Percentiles rank a stretch among this genome's conserved stretches.
Evolutionary conservation across 805 yeast genomes (phyloP).

Genomic region (Danielia oregonensis): DNA sequence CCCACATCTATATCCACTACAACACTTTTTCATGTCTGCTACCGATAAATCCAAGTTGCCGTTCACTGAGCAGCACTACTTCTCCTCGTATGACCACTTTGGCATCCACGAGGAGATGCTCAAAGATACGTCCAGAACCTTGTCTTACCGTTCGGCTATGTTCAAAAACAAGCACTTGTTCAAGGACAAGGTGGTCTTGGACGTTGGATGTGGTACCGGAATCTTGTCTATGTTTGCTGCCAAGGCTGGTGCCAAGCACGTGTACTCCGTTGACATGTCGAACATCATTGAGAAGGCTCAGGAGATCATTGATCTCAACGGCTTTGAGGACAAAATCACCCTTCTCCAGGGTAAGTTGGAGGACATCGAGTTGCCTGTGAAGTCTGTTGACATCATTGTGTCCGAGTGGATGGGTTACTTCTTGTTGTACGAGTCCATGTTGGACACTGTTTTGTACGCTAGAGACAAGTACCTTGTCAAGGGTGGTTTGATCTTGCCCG

Average conservation of each 20-base stretch:
- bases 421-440: conserved; percentile 92
- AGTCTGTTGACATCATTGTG: conserved; percentile 88
- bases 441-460: conserved; percentile 92
- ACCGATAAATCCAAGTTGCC: conserved; percentile 64
- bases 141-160: conserved; percentile 89
- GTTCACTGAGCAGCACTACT: conserved; percentile 86
- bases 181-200: conserved; percentile 90
- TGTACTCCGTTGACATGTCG: conserved; percentile 95
- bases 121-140: conserved; percentile 89
- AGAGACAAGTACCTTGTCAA: conserved; percentile 80
- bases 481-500: conserved; percentile 93
- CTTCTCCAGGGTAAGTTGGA: conserved; percentile 89
- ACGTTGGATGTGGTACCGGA: conserved; percentile 99
- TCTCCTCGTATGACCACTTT: conserved; percentile 91
- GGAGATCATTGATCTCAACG: conserved; percentile 79
- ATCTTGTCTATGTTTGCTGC: conserved; percentile 97
- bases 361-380: conserved; percentile 82
- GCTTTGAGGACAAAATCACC: conserved; percentile 81
- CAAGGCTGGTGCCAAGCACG: conserved; percentile 98
- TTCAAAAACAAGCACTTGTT: conserved; percentile 83
- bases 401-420: conserved; percentile 99
- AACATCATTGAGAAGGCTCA: conserved; percentile 95
- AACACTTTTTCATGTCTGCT: conserved; percentile 41
- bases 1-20: background rate
- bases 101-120: conserved; percentile 99